Conservation (phyloP, 164 flowering plant species). For the Santalum album region DNA sequence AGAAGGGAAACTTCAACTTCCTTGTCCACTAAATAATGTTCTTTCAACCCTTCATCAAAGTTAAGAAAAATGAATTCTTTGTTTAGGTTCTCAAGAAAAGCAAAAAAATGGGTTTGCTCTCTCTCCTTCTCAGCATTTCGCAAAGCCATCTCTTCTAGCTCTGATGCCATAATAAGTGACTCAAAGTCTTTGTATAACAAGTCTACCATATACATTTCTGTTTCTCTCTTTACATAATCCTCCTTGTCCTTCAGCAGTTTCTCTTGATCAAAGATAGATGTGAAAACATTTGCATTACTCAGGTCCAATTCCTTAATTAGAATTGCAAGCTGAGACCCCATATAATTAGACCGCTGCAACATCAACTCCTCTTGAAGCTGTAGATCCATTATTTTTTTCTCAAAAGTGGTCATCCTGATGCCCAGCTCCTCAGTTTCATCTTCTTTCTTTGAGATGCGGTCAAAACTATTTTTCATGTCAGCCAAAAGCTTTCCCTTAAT, state of each 20-base stretch:
- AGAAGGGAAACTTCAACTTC: slow-evolving; percentile 30
- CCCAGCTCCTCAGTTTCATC: slow-evolving; percentile 54
- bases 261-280: slow-evolving; percentile 46
- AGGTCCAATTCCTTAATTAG: slow-evolving; percentile 62
- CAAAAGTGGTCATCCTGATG: slow-evolving; percentile 47
- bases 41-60: slow-evolving; percentile 36
- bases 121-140: slow-evolving; percentile 24
- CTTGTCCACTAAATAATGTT: slow-evolving; percentile 23
- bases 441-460: slow-evolving; percentile 59
- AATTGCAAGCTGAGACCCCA: slow-evolving; percentile 64
- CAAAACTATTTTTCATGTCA: slow-evolving; percentile 69
- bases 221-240: slow-evolving; percentile 27
- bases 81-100: slow-evolving; percentile 31
- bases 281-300: slow-evolving; percentile 27
- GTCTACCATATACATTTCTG: slow-evolving; percentile 31
- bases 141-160: slow-evolving; percentile 33
- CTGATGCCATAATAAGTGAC: slow-evolving; percentile 38
- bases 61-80: slow-evolving; percentile 33
- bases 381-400: slow-evolving; percentile 52
- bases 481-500: slow-evolving; percentile 67
- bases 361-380: slow-evolving; percentile 76
- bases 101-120: slow-evolving; percentile 13
- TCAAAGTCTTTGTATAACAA: slow-evolving; percentile 52
- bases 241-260: slow-evolving; percentile 39
- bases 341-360: slow-evolving; percentile 65